phyloP scores from a whole-genome alignment of 2,329 filamentous ascomycete species.

The Laburnicola sp. region DNA sequence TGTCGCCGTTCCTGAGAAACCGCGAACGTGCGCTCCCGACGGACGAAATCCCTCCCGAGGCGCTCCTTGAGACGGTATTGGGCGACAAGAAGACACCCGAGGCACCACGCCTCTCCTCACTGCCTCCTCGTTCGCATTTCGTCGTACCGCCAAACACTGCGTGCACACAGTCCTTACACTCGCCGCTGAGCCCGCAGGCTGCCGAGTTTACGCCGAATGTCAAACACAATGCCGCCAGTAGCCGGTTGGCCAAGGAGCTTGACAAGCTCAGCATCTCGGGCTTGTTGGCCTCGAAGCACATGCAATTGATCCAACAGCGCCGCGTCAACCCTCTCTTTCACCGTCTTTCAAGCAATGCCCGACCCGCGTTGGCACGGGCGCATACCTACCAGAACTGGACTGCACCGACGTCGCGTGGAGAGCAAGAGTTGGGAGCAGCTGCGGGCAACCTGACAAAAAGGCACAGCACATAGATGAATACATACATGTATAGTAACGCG shows the following conservation, averaged over 20 bases:
- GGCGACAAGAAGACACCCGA: background rate
- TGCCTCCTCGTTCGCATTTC: slow-evolving; percentile 5
- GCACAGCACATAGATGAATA: background rate
- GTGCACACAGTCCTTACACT: slow-evolving; percentile 12
- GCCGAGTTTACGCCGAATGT: slow-evolving; percentile 26
- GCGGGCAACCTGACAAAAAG: no score
- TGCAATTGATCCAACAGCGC: slow-evolving; percentile 15
- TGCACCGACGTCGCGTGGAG: slow-evolving; percentile 7
- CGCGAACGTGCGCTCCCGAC: slow-evolving; percentile 13
- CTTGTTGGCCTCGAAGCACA: slow-evolving; percentile 20
- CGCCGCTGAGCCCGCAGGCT: slow-evolving; percentile 27
- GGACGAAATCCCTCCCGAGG: slow-evolving; percentile 30
- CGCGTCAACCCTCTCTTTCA: slow-evolving; percentile 16
- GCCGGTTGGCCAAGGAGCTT: slow-evolving; percentile 6
- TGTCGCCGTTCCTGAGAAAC: slow-evolving; percentile 30
- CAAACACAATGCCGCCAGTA: slow-evolving; percentile 1
- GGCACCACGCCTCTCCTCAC: slow-evolving; percentile 7
- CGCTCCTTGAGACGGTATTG: slow-evolving; percentile 5
- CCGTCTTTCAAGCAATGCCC: slow-evolving; percentile 5
- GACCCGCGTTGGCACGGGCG: slow-evolving; percentile 3
- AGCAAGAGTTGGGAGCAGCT: slow-evolving; percentile 1
- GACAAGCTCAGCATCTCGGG: slow-evolving; percentile 28
- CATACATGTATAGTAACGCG: background rate
- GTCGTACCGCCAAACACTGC: slow-evolving; percentile 22
- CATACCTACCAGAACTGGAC: slow-evolving; percentile 8